A percentile compares a stretch with the other conserved stretches of the same genome.
Evolutionary conservation across 768 basidiomycete species (phyloP).

Genomic region (Rhizopogon vesiculosus): DNA sequence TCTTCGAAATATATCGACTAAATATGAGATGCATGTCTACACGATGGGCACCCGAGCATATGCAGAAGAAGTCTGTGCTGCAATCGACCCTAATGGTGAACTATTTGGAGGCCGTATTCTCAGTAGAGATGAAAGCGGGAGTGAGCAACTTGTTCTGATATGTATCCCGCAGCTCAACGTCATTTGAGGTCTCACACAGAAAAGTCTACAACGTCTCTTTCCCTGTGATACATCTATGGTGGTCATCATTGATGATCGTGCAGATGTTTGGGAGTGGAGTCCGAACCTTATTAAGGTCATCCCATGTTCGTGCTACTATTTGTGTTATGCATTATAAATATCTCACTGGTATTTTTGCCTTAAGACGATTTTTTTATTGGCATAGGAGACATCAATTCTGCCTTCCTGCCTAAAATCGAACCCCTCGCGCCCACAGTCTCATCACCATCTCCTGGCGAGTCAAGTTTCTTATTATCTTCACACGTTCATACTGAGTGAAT

Average conservation of each 20-base stretch:
- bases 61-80: constrained; percentile 90
- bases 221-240: constrained; percentile 99
- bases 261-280: constrained; percentile 98
- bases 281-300: constrained; percentile 96
- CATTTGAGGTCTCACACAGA: constrained; percentile 75
- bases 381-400: constrained; percentile 96
- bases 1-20: constrained; percentile 59
- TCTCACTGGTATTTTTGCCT: constrained; percentile 3
- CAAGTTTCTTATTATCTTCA: neutral
- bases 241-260: constrained; percentile 97
- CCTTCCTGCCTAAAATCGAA: constrained; percentile 82
- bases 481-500: neutral
- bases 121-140: constrained; percentile 94
- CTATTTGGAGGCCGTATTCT: constrained; percentile 86
- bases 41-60: constrained; percentile 99
- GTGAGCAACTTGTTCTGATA: constrained; percentile 43
- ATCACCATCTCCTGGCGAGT: constrained; percentile 18
- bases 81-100: constrained; percentile 85
- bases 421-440: constrained; percentile 29
- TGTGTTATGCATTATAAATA: neutral
- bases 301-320: constrained; percentile 62
- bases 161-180: constrained; percentile 9
- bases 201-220: constrained; percentile 87
- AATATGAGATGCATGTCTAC: constrained; percentile 99
- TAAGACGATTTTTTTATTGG: constrained; percentile 98